These are phyloP conservation scores for Solanum clarkiae DNA, from an alignment of 257 asterid species.

Conservation along the genomic window DNA sequence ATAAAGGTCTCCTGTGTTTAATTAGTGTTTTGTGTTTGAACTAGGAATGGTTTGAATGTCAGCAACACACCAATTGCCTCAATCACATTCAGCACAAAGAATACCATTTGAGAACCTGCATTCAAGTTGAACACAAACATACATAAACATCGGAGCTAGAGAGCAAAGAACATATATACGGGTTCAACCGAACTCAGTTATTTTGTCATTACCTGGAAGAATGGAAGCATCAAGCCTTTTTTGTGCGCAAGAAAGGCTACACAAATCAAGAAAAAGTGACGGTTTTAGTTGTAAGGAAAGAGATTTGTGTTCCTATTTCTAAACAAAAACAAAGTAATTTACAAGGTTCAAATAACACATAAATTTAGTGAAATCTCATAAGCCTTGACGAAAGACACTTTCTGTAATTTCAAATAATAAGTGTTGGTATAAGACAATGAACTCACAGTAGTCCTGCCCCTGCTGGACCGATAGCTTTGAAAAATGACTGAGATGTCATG, in stretches of 20 bases:
- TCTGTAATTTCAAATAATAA: neutral
- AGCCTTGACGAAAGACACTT: neutral
- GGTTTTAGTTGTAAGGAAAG: neutral
- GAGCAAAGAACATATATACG: neutral
- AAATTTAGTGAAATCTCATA: neutral
- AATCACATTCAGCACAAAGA: constrained; percentile 22
- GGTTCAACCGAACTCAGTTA: neutral
- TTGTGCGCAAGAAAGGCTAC: constrained; percentile 70
- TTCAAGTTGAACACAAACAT: neutral
- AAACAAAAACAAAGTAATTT: neutral
- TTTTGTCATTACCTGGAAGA: constrained; percentile 47
- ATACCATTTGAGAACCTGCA: constrained; percentile 19
- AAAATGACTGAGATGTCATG: constrained; percentile 73
- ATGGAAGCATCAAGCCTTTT: constrained; percentile 36
- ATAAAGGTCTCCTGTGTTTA: neutral
- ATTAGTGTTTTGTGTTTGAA: neutral
- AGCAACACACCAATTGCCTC: constrained; percentile 16
- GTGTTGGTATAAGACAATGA: neutral
- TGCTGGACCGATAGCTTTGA: constrained; percentile 72
- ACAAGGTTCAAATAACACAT: neutral
- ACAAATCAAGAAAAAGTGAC: neutral
- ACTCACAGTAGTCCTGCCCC: constrained; percentile 81
- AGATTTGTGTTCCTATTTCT: neutral
- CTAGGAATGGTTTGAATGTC: constrained; percentile 24
- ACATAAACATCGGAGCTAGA: neutral